phyloP scores from a whole-genome alignment of 1,139 yeast species.

The Debaryomyces udenii region DNA sequence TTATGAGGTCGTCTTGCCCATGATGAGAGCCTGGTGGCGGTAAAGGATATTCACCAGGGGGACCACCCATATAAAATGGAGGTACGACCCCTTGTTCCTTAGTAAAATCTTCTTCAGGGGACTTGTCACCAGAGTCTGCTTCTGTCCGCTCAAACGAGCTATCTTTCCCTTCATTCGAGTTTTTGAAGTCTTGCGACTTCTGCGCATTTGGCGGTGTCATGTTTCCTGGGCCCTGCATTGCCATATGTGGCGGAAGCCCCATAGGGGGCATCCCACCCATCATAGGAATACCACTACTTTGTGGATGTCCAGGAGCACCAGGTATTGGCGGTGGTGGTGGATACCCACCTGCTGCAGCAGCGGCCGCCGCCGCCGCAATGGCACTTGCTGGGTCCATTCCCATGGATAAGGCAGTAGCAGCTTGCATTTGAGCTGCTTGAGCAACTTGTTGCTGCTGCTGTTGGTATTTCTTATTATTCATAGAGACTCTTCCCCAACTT shows the following conservation, averaged over 20 bases:
- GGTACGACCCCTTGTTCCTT: slow-evolving; percentile 1
- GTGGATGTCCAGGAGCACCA: slow-evolving; percentile 11
- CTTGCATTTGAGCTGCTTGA: slow-evolving; percentile 39
- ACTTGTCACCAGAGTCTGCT: slow-evolving; percentile 1
- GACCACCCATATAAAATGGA: slow-evolving; percentile 12
- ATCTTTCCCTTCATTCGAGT: slow-evolving; percentile 6
- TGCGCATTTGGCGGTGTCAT: slow-evolving; percentile 1
- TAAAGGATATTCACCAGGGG: slow-evolving; percentile 7
- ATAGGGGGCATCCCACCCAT: slow-evolving; percentile 14
- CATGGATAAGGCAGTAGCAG: slow-evolving; percentile 40
- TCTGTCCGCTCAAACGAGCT: slow-evolving; percentile 8
- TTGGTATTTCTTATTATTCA: slow-evolving; percentile 36
- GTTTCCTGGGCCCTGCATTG: slow-evolving; percentile 4
- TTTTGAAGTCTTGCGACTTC: neutral
- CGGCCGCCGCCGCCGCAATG: slow-evolving; percentile 29
- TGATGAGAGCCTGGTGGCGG: slow-evolving; percentile 8
- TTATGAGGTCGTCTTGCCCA: slow-evolving; percentile 18
- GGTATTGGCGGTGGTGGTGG: slow-evolving; percentile 16
- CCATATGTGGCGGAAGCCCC: slow-evolving; percentile 17
- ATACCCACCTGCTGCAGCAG: slow-evolving; percentile 26
- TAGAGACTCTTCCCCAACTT: slow-evolving; percentile 79
- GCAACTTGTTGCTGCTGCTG: slow-evolving; percentile 39
- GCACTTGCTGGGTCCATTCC: slow-evolving; percentile 41
- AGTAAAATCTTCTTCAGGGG: neutral
- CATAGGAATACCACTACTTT: slow-evolving; percentile 9